Evolutionary conservation across 768 basidiomycete species (phyloP), one percentile per base, ranked within the genome.

Genomic region (Boletus rex-veris): DNA sequence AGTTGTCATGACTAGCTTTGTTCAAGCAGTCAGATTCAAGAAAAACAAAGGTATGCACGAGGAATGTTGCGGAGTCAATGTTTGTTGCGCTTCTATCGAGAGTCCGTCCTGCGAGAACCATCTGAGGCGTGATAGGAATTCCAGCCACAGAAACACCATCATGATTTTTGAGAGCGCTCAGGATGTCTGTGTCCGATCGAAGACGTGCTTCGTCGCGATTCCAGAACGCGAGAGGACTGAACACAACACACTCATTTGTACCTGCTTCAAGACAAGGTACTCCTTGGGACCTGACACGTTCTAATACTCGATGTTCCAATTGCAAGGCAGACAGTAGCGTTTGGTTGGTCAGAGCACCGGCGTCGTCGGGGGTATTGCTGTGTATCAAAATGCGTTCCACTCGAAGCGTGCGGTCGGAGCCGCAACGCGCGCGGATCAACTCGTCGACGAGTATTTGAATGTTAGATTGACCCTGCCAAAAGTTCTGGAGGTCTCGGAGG

Each of bases 11-110:
- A 38, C 85, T 85, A 12, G 74, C 67, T 50, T 76, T 78, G 38
- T 78, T 77, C 57, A 84, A 70, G 70, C 90, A 92, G 58, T 87
- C 83, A 15, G 75, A 79, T 59, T 90, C 86, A 3, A 81, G 83
- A 64, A 94, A 91, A 71, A 91, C 85, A 68, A 90, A 93, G 0
- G 90, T 91, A 53, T 92, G 75, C 15, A 85, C 88, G 18, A 93
- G 78, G 64, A 84, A 88, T 48, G 76, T 80, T 44, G 88, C 86
- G 55, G 77, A 80, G 62, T 87, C 84, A 46, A 84, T 76, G 53
- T 76, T 75, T n/a, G 74, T 71, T 33, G 69, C 48, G 53, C 77
- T 76, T 44, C 77, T 78, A 49, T 85, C 81, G 45, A 74, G 76
- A 15, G 74, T 74, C 53, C 87, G 76, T 18, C 88, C 85, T 8